phyloP scores from a whole-genome alignment of 176 grass and related monocot genomes.

The Phyllostachys edulis region DNA sequence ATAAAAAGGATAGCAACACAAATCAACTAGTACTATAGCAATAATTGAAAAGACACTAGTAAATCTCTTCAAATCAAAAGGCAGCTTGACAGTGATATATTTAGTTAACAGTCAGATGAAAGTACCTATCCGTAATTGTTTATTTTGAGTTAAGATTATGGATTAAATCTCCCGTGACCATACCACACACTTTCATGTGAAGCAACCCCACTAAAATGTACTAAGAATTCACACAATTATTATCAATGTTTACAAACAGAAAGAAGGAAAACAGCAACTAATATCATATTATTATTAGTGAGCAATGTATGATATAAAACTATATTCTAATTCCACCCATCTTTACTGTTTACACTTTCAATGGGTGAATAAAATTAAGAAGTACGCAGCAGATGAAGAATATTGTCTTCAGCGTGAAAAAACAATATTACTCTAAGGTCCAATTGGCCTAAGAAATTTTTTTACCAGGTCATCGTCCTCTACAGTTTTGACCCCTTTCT shows the following conservation, averaged over 20 bases:
- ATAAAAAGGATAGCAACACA: too few species aligned
- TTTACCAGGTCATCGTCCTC: slow-evolving; percentile 87
- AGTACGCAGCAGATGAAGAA: not conserved
- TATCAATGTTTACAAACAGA: not conserved
- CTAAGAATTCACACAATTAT: not conserved
- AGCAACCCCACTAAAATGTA: not conserved
- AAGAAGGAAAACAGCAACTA: not conserved
- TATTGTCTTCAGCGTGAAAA: not conserved
- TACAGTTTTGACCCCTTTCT: slow-evolving; percentile 68
- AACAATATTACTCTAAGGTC: not conserved
- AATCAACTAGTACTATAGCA: too few species aligned
- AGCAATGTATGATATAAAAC: not conserved
- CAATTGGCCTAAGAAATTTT: not conserved
- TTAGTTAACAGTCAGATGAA: not conserved
- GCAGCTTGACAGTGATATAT: not conserved
- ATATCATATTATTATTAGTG: not conserved
- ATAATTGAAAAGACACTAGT: too few species aligned
- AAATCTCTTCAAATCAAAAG: not conserved
- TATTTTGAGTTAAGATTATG: not conserved
- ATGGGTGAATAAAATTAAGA: not conserved
- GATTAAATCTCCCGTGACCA: not conserved
- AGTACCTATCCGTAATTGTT: not conserved
- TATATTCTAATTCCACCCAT: not conserved
- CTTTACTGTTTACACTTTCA: not conserved
- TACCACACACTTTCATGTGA: not conserved